Evolutionary conservation across 129 eudicot genomes (phyloP).

Genomic region (Calendula officinalis): DNA sequence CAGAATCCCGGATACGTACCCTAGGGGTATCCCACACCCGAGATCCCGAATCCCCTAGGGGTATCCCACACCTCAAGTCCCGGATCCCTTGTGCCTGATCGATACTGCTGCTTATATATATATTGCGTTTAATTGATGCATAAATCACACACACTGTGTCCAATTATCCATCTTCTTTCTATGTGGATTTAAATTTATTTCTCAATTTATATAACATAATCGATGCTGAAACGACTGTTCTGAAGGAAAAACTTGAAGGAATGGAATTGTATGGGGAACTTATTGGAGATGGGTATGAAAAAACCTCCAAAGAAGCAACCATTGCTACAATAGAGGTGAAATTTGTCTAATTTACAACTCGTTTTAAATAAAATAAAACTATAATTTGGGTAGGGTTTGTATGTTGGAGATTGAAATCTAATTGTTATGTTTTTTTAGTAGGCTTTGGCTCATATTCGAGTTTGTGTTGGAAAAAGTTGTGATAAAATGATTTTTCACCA

Average conservation of each 20-base stretch:
- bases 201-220: conserved; percentile 47
- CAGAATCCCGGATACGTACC: no score
- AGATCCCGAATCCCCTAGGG: no score
- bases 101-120: no score
- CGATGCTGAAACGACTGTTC: conserved; percentile 66
- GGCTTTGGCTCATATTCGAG: conserved; percentile 82
- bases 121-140: no score
- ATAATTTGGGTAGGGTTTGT: background rate
- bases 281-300: conserved; percentile 46
- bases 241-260: conserved; percentile 64
- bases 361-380: no score
- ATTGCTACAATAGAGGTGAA: conserved; percentile 71
- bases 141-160: no score
- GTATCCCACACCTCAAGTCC: no score
- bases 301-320: conserved; percentile 44
- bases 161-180: no score
- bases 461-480: no score
- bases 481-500: no score
- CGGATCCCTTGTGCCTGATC: no score
- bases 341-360: conserved; percentile 6
- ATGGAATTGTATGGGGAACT: conserved; percentile 35
- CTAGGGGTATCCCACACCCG: no score
- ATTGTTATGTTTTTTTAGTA: conserved; percentile 33
- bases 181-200: conserved; percentile 1
- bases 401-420: conserved; percentile 25